Evolutionary conservation across 202 grass and related monocot species (phyloP).

Genomic region (Zizania palustris): DNA sequence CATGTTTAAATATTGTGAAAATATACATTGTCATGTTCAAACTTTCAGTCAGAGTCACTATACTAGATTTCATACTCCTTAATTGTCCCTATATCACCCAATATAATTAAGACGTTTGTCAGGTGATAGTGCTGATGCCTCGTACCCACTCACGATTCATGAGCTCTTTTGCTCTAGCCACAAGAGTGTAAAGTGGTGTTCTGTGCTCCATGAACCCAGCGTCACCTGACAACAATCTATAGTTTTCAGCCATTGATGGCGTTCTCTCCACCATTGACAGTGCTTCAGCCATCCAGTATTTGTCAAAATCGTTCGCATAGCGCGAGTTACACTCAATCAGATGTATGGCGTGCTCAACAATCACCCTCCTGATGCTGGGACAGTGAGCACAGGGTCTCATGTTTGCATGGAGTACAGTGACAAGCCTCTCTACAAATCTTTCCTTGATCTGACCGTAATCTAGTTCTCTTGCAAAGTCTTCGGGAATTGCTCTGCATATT

Average conservation of each 20-base stretch:
- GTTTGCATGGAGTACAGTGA: background rate
- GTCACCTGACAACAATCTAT: conserved; percentile 15
- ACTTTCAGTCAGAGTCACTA: no score
- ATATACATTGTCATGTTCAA: no score
- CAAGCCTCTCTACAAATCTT: conserved; percentile 4
- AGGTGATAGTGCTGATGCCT: background rate
- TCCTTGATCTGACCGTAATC: background rate
- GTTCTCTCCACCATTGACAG: background rate
- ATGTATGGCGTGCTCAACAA: background rate
- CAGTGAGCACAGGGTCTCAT: background rate
- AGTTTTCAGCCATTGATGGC: background rate
- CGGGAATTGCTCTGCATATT: background rate
- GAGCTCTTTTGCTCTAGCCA: background rate
- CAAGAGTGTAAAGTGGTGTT: background rate
- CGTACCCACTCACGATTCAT: background rate
- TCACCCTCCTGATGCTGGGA: background rate
- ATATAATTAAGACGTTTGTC: no score
- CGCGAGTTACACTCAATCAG: background rate
- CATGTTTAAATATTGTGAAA: no score
- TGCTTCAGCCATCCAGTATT: background rate
- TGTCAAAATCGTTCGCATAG: background rate
- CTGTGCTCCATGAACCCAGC: background rate
- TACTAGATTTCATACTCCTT: no score
- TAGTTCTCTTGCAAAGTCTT: background rate
- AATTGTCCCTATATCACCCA: no score